Conservation (phyloP, 73 alveolate species). For the Paramecium octaurelia region DNA sequence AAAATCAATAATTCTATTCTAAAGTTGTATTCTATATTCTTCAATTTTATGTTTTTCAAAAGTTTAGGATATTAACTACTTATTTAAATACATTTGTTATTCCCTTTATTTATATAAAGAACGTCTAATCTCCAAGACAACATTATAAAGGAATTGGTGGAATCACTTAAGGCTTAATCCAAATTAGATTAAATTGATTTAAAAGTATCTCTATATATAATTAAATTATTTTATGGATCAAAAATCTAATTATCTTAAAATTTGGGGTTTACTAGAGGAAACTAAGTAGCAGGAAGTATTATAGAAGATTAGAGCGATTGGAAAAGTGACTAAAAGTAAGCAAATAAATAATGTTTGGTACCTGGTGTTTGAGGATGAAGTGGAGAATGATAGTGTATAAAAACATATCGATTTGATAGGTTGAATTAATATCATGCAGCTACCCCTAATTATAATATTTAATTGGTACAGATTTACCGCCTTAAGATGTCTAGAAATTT, state of each 20-base stretch:
- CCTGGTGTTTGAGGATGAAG: conserved; percentile 5
- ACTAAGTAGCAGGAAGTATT: background rate
- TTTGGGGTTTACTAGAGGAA: background rate
- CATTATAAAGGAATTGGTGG: background rate
- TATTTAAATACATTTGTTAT: background rate
- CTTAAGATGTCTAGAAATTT: background rate
- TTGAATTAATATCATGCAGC: background rate
- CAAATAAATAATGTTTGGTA: background rate
- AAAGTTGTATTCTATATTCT: background rate
- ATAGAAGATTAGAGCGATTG: background rate
- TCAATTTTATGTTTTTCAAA: background rate
- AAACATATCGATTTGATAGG: background rate
- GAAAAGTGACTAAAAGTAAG: background rate
- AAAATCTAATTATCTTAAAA: background rate
- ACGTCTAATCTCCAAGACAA: background rate
- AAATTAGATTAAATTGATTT: conserved; percentile 4
- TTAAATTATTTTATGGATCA: background rate
- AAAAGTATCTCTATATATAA: background rate
- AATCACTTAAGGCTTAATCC: background rate
- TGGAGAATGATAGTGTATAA: background rate
- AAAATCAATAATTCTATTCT: background rate
- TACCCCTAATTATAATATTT: background rate
- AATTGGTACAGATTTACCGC: background rate
- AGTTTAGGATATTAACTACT: background rate
- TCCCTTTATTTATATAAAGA: background rate